Conservation (phyloP, 495 filamentous ascomycete species). For the Astrothelium macrocarpum region DNA sequence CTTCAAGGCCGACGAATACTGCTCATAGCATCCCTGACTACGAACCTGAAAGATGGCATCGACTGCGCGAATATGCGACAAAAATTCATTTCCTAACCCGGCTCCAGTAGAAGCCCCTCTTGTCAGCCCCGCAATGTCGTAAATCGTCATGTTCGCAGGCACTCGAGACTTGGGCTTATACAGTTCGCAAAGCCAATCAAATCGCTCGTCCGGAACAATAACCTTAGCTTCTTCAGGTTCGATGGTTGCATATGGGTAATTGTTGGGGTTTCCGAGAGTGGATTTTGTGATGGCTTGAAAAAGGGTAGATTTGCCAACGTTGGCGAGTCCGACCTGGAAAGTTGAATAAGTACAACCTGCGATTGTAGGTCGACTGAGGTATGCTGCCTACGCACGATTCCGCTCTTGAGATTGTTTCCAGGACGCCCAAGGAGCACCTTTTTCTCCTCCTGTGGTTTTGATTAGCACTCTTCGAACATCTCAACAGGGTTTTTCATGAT, state of each 20-base stretch:
- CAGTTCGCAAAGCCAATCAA: conserved; percentile 88
- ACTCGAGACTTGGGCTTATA: conserved; percentile 96
- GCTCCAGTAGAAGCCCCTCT: conserved; percentile 94
- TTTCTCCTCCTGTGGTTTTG: conserved; percentile 55
- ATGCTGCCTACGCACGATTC: conserved; percentile 75
- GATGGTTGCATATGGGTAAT: conserved; percentile 98
- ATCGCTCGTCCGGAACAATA: conserved; percentile 92
- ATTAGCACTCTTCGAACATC: conserved; percentile 24
- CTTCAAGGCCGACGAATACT: neutral
- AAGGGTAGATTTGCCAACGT: conserved; percentile 98
- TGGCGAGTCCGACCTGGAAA: conserved; percentile 87
- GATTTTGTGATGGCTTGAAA: conserved; percentile 99
- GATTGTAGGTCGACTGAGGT: conserved; percentile 18
- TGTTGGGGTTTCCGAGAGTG: conserved; percentile 94
- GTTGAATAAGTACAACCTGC: conserved; percentile 22
- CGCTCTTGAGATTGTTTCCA: conserved; percentile 97
- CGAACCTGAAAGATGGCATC: conserved; percentile 89
- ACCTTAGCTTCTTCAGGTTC: conserved; percentile 97
- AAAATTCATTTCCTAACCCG: conserved; percentile 94
- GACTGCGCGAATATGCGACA: conserved; percentile 97
- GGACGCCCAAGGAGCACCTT: conserved; percentile 86
- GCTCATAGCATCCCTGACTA: neutral
- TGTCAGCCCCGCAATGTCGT: conserved; percentile 97
- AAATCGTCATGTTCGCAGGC: conserved; percentile 95
- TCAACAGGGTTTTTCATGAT: neutral